Conservation (phyloP, 129 eudicot species). For the Flaveria trinervia region DNA sequence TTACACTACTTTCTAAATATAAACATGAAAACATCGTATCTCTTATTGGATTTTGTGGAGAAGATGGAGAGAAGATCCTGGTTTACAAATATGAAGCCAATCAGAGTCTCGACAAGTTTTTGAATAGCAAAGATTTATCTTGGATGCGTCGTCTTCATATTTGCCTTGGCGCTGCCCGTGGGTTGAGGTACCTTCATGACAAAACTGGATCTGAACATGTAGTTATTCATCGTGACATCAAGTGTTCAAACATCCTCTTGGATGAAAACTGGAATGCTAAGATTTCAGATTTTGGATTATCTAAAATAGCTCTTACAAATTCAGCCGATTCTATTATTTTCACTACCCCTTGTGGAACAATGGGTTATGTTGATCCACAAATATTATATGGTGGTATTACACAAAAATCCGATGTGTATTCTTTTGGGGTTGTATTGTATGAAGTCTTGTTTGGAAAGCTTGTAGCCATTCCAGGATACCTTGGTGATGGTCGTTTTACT, state of each 20-base stretch:
- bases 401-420: constrained; percentile 18
- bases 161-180: constrained; percentile 32
- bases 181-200: constrained; percentile 28
- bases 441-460: constrained; percentile 13
- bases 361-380: constrained; percentile 24
- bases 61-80: constrained; percentile 28
- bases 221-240: constrained; percentile 30
- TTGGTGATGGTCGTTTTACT: too few species aligned
- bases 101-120: constrained; percentile 31
- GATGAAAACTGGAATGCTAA: constrained; percentile 20
- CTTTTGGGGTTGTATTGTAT: constrained; percentile 17
- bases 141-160: constrained; percentile 43
- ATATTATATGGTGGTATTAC: neutral
- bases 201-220: constrained; percentile 1
- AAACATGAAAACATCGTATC: constrained; percentile 24
- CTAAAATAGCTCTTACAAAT: constrained; percentile 8
- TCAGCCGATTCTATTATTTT: neutral
- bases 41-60: constrained; percentile 29
- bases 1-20: constrained; percentile 32
- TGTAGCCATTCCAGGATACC: too few species aligned
- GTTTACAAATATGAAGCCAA: constrained; percentile 35
- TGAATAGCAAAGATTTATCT: constrained; percentile 9
- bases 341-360: constrained; percentile 21
- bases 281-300: constrained; percentile 16
- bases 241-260: constrained; percentile 22